Evolutionary conservation across 306 rosid species (phyloP), one percentile per base, ranked within the genome.

Genomic region (Vachellia collinsii): DNA sequence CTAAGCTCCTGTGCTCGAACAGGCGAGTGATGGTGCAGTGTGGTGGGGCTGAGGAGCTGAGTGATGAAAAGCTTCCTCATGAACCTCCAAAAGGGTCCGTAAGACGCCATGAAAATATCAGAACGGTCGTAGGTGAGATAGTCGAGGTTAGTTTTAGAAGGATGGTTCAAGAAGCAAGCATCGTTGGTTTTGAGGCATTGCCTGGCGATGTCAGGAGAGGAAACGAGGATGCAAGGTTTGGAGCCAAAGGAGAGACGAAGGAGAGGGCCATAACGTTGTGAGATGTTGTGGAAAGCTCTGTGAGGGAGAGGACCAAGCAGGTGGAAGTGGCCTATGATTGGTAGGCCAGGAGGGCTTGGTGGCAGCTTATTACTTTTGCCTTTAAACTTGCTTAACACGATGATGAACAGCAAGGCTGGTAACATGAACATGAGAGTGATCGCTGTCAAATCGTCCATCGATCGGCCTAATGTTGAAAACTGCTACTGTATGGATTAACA

Each of bases 1-100:
- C n/a, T 44, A 5, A 72, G 80, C 53, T 89, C 92, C 20, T 83
- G 82, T 0, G 51, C 48, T 56, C 90, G 78, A 6, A 84, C 7
- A 0, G 84, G 84, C 7, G 61, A 42, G 61, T 69, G 75, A 25
- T 75, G 80, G 8, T 87, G 80, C 29, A 87, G 68, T 3, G 53
- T 84, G 4, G 78, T 70, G 3, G 82, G 82, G 0, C 86, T 82
- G 5, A 89, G 90, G 22, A 89, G 88, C 25, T 83, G 82, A 19
- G 86, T 46, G 59, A 87, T 70, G 43, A 83, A 80, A 6, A 89
- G 76, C 75, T 85, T 85, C 63, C 83, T 89, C 88, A 85, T 85
- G 85, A 87, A 89, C 58, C 82, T 81, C 90, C 92, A 87, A 38
- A 53, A 85, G 7, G 85, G 86, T 61, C 87, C 92, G 19, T 87